Evolutionary conservation across 106 monocot genomes (phyloP).

Genomic region (Chionographis japonica): DNA sequence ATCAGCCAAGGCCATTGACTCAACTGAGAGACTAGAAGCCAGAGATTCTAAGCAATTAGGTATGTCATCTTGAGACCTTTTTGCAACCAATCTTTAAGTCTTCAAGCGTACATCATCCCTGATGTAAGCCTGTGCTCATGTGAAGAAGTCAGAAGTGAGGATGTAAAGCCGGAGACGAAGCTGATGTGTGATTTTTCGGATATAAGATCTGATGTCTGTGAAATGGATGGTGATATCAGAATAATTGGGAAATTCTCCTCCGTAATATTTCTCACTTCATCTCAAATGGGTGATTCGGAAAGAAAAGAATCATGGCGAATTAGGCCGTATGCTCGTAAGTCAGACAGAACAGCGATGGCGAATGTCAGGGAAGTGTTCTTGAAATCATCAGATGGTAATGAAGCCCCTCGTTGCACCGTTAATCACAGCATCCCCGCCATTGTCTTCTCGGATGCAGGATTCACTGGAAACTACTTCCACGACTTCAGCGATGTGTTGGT

Average conservation of each 20-base stretch:
- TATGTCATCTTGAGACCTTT: not conserved
- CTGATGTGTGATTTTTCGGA: constrained; percentile 27
- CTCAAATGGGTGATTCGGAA: not conserved
- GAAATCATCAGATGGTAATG: not conserved
- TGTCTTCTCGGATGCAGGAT: constrained; percentile 34
- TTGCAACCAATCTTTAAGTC: not conserved
- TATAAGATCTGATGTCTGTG: constrained; percentile 26
- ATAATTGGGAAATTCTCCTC: constrained; percentile 32
- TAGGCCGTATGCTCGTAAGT: constrained; percentile 62
- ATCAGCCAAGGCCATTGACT: not conserved
- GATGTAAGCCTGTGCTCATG: too few relatives aligned
- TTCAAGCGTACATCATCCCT: too few relatives aligned
- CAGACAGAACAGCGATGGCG: constrained; percentile 28
- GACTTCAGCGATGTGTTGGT: constrained; percentile 46
- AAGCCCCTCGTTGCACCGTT: constrained; percentile 1
- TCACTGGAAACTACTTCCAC: constrained; percentile 44
- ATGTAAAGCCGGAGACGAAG: constrained; percentile 8
- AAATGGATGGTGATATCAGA: constrained; percentile 30
- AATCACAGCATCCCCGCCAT: constrained; percentile 15
- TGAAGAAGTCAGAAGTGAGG: not conserved
- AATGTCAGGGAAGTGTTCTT: constrained; percentile 22
- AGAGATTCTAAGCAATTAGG: not conserved
- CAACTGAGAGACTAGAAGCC: not conserved
- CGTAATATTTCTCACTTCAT: constrained; percentile 10
- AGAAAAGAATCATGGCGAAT: constrained; percentile 39